These are phyloP conservation scores for Plasmopara halstedii DNA, from an alignment of 352 stramenopile genomes.

Conservation along the genomic window DNA sequence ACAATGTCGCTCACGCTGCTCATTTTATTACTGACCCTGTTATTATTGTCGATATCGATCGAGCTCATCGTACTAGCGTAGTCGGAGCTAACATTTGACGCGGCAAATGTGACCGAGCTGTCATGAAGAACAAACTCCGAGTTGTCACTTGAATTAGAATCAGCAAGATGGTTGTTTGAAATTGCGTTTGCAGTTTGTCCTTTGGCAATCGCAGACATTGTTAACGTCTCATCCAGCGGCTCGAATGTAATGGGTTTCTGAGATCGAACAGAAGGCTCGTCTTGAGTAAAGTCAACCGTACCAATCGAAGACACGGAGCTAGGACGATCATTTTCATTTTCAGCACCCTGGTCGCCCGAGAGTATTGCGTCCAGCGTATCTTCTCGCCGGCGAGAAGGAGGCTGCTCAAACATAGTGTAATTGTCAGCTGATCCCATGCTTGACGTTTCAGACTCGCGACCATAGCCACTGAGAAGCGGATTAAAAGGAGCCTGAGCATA, in stretches of 20 bases:
- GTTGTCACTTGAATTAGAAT: conserved; percentile 18
- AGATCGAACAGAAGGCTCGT: conserved; percentile 25
- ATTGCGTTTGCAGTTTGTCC: conserved; percentile 1
- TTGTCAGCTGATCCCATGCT: conserved; percentile 44
- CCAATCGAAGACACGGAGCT: conserved; percentile 44
- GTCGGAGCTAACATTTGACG: conserved; percentile 20
- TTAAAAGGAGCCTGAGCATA: conserved; percentile 33
- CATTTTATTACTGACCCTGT: conserved; percentile 17
- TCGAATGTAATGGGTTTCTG: conserved; percentile 20
- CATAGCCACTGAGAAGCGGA: conserved; percentile 29
- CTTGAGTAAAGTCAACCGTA: conserved; percentile 47
- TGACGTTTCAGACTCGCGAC: conserved; percentile 52
- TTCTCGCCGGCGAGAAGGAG: conserved; percentile 17
- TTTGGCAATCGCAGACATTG: conserved; percentile 21
- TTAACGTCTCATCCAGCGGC: conserved; percentile 31
- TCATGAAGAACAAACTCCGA: conserved; percentile 25
- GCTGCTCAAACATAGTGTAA: conserved; percentile 41
- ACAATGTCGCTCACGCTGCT: conserved; percentile 12
- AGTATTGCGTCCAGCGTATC: conserved; percentile 27
- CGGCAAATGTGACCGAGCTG: conserved; percentile 15
- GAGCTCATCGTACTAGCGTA: conserved; percentile 26
- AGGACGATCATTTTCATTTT: conserved; percentile 12
- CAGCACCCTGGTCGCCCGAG: conserved; percentile 14
- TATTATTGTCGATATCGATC: conserved; percentile 25
- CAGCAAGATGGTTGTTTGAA: not conserved